Evolutionary conservation across 345 rosid species (phyloP).

Genomic region (Nasturtium officinale): DNA sequence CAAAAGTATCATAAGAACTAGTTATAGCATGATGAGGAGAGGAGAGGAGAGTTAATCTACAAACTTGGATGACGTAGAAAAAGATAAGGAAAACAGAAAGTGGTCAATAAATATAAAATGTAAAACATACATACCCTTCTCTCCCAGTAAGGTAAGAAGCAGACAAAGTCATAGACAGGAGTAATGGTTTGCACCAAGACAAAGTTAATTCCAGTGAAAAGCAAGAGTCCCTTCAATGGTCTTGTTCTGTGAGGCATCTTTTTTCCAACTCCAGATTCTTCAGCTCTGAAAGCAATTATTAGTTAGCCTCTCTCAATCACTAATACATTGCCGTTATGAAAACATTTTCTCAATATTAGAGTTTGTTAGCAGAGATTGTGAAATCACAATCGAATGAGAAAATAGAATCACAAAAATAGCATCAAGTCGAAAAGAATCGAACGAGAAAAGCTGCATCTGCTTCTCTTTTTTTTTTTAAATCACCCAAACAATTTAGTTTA

Average conservation of each 20-base stretch:
- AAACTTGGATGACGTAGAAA: neutral
- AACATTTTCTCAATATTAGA: too few species aligned
- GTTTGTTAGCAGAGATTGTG: too few species aligned
- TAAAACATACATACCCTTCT: conserved; percentile 62
- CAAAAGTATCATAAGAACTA: neutral
- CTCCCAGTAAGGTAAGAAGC: conserved; percentile 84
- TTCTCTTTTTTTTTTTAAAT: too few species aligned
- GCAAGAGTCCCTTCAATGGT: conserved; percentile 61
- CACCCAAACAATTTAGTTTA: neutral
- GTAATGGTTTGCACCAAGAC: conserved; percentile 58
- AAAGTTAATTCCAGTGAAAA: conserved; percentile 64
- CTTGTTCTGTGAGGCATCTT: conserved; percentile 67
- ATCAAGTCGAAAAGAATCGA: neutral
- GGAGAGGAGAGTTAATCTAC: conserved; percentile 2
- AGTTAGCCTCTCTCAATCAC: conserved; percentile 1
- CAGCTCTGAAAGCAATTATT: conserved; percentile 20
- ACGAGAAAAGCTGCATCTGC: neutral
- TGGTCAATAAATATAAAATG: neutral
- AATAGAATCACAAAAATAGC: too few species aligned
- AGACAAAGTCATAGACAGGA: conserved; percentile 75
- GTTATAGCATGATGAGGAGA: conserved; percentile 8
- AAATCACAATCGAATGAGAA: too few species aligned
- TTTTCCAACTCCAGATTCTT: conserved; percentile 20
- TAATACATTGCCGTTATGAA: too few species aligned
- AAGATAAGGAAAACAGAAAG: conserved; percentile 1